A percentile compares a stretch with the other conserved stretches of the same genome.
phyloP scores from a whole-genome alignment of 176 grass and related monocot species.

The Oryza coarctata region DNA sequence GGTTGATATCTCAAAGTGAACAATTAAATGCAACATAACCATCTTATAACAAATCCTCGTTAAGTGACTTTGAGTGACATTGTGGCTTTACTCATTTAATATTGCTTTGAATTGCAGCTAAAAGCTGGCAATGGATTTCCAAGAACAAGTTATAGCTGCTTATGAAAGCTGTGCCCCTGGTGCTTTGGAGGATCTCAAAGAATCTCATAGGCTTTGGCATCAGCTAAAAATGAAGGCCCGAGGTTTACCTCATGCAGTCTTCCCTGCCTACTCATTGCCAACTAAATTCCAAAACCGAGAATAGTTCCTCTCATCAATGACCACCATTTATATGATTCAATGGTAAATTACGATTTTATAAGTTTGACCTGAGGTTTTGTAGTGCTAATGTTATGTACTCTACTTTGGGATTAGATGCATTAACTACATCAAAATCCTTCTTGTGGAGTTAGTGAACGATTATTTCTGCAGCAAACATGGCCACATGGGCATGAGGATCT shows the following conservation, averaged over 20 bases:
- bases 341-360: conserved; percentile 23
- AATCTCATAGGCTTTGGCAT: conserved; percentile 46
- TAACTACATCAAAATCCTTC: not conserved
- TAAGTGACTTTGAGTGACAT: not conserved
- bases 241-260: conserved; percentile 50
- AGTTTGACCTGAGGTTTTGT: not conserved
- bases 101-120: conserved; percentile 48
- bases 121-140: conserved; percentile 48
- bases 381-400: not conserved
- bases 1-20: not conserved
- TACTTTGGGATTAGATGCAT: not conserved
- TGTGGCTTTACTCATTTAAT: conserved; percentile 16
- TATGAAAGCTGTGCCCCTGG: conserved; percentile 36
- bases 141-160: conserved; percentile 52
- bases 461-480: not conserved
- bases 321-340: not conserved
- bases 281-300: conserved; percentile 13
- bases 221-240: conserved; percentile 54
- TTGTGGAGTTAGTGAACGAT: not conserved
- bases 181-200: conserved; percentile 33
- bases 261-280: conserved; percentile 62
- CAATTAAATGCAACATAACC: conserved; percentile 18
- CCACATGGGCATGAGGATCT: not conserved
- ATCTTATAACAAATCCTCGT: conserved; percentile 14
- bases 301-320: conserved; percentile 18